A percentile compares a stretch with the other conserved stretches of the same genome.
These are phyloP conservation scores for Apiospora saccharicola DNA, from an alignment of 2,329 filamentous ascomycete genomes.

Conservation along the genomic window DNA sequence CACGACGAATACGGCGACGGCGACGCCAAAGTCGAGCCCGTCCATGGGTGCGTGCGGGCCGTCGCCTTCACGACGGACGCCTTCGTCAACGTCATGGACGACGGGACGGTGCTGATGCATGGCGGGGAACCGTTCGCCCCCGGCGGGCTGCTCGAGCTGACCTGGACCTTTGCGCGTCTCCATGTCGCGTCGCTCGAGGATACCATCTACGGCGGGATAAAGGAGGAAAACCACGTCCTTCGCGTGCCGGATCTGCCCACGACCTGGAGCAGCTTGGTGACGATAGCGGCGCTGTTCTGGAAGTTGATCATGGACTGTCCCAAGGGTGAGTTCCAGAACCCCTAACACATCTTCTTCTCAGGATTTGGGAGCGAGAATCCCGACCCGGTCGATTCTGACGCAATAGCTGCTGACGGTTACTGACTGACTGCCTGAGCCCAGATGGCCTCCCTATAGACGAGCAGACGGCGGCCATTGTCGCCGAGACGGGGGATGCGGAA, in stretches of 20 bases:
- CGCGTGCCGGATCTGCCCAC: neutral
- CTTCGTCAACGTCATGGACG: neutral
- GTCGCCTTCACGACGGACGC: neutral
- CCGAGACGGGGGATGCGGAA: too few relatives aligned
- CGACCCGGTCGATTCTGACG: too few relatives aligned
- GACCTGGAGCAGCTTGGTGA: neutral
- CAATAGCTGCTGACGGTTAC: too few relatives aligned
- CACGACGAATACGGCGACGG: neutral
- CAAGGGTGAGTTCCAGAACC: too few relatives aligned
- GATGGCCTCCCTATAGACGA: neutral
- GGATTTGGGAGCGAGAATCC: too few relatives aligned
- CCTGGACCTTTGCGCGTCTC: neutral
- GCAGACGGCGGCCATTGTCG: neutral
- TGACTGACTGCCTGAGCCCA: too few relatives aligned
- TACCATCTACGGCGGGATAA: neutral
- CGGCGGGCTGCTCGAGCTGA: neutral
- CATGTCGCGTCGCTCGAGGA: neutral
- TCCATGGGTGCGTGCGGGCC: neutral
- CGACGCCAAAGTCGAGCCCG: neutral
- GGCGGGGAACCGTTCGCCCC: neutral
- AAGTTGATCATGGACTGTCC: too few relatives aligned
- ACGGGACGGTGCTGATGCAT: neutral
- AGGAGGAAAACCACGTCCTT: neutral
- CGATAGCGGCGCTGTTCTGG: neutral
- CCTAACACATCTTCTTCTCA: too few relatives aligned